These are phyloP conservation scores for Pigoraptor vietnamica DNA, from an alignment of 78 protist genomes.

Conservation along the genomic window DNA sequence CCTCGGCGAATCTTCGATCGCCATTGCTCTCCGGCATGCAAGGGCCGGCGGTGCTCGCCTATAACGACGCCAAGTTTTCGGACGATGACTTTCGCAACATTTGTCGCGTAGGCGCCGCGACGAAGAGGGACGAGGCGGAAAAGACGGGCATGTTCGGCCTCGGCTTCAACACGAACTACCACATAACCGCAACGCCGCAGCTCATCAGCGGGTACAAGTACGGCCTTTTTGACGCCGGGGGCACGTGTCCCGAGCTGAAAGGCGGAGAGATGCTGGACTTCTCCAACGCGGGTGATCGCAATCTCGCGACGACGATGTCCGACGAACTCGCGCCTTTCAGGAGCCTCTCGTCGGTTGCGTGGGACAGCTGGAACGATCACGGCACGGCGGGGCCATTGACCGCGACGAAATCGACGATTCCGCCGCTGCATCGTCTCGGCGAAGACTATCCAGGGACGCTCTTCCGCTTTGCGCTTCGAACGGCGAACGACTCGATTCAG, in stretches of 20 bases:
- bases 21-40: background rate
- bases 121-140: background rate
- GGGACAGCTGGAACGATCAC: background rate
- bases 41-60: conserved; percentile 43
- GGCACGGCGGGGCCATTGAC: too few species aligned
- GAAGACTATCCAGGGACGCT: conserved; percentile 28
- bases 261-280: background rate
- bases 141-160: conserved; percentile 46
- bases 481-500: background rate
- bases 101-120: background rate
- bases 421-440: background rate
- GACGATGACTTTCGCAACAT: conserved; percentile 20
- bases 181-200: conserved; percentile 46
- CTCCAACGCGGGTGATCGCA: background rate
- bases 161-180: conserved; percentile 61
- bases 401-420: too few species aligned
- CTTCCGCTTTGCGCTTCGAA: conserved; percentile 57
- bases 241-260: background rate
- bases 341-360: background rate
- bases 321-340: too few species aligned
- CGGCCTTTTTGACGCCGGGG: conserved; percentile 43
- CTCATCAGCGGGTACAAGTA: conserved; percentile 14
- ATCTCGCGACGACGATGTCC: too few species aligned
- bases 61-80: conserved; percentile 41
- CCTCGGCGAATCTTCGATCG: background rate